Evolutionary conservation across 2,329 filamentous ascomycete species (phyloP), one percentile per base, ranked within the genome.

Genomic region (Plenodomus biglobosus): DNA sequence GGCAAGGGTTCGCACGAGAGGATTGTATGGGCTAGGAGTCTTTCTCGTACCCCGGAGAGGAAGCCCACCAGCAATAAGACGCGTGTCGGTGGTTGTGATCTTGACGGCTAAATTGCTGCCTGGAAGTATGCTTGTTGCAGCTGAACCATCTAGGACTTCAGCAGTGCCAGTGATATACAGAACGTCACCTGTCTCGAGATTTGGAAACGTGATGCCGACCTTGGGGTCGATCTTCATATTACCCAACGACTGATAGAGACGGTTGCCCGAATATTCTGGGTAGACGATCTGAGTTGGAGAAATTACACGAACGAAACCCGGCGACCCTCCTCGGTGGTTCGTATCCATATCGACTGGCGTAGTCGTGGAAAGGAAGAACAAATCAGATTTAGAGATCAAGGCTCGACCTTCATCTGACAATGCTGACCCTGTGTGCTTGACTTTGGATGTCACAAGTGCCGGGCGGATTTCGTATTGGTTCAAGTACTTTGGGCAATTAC

Each of bases 401-500:
- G 79, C 73, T 8, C 85, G 53, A 1, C 85, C 87, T 41, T 77
- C 75, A 7, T 66, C 59, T 0, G 80, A 71, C 3, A 92, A 72
- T 3, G 74, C 70, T 2, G 77, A 55, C 2, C 72, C 74, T 19
- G 76, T 66, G 0, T 79, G 79, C 1, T 81, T 49, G 1, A 85
- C 68, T 39, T 70, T 70, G 8, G 87, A 82, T 13, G 75, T 65
- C 2, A 86, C 79, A 0, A 76, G 52, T 38, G 80, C 78, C 4
- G 80, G 78, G 2, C 72, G 65, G 34, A 95, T 82, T 1, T 75
- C 74, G 65, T 88, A 91, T 61, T 82, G 83, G 69, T 92, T 94
- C 27, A 95, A 67, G 61, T 95, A 95, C 70, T 95, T 95, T 1
- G 90, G 90, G 61, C 90, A 95, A 60, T 94, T 95, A 0, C 88